Conservation (phyloP, 805 yeast genomes). For the Candida peoriensis region DNA sequence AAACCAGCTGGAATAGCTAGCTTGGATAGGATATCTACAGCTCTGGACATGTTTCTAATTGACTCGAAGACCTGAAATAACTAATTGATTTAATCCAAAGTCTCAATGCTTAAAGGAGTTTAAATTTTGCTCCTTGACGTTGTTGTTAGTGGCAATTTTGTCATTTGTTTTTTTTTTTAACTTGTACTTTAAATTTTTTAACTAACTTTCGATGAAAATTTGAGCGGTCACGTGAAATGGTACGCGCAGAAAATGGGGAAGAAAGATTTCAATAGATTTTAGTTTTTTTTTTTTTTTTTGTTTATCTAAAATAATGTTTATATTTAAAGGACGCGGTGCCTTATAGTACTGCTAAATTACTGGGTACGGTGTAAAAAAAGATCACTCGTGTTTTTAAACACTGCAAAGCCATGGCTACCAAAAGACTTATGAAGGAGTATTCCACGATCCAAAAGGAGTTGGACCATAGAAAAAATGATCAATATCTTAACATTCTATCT, state of each 20-base stretch:
- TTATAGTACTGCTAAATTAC: no score
- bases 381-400: no score
- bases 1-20: constrained; percentile 71
- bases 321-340: no score
- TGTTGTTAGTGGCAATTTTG: constrained; percentile 8
- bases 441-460: constrained; percentile 27
- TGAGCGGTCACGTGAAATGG: no score
- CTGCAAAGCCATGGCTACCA: constrained; percentile 29
- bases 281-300: no score
- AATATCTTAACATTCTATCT: constrained; percentile 29
- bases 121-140: constrained; percentile 1
- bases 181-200: no score
- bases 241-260: no score
- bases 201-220: no score
- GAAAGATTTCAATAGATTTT: no score
- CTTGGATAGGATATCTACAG: constrained; percentile 35
- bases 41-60: constrained; percentile 36
- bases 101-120: constrained; percentile 1
- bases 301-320: no score
- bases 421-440: constrained; percentile 34
- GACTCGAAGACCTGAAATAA: not conserved
- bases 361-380: no score
- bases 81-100: not conserved
- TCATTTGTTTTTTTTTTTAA: not conserved
- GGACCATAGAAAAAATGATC: constrained; percentile 1